Conservation (phyloP, 345 rosid species). For the Arabis alpina region DNA sequence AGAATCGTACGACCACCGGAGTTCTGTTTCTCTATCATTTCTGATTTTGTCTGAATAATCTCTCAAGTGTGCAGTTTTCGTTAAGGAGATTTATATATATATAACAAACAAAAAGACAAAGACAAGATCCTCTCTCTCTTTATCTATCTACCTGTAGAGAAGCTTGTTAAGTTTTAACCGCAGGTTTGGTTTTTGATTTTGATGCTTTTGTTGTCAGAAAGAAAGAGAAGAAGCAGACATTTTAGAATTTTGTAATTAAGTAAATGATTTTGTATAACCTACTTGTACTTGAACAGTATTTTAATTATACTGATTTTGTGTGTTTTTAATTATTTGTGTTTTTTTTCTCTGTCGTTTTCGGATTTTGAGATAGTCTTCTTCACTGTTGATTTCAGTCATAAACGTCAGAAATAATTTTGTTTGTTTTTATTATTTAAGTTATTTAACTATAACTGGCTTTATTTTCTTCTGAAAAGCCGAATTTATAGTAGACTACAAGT, state of each 20-base stretch:
- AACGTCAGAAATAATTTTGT: constrained; percentile 2
- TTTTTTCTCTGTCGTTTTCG: constrained; percentile 25
- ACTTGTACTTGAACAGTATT: constrained; percentile 3
- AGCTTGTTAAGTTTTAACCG: constrained; percentile 50
- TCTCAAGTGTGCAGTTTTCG: constrained; percentile 7
- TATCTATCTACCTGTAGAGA: constrained; percentile 29
- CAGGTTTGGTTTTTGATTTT: constrained; percentile 66
- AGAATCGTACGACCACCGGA: constrained; percentile 61
- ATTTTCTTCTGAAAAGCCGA: constrained; percentile 20
- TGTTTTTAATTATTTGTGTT: neutral
- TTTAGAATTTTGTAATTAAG: constrained; percentile 20
- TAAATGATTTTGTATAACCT: constrained; percentile 18
- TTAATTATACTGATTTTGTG: neutral
- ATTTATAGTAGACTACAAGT: too few relatives aligned
- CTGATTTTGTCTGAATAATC: constrained; percentile 27
- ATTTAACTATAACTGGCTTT: constrained; percentile 10
- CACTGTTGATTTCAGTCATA: constrained; percentile 29
- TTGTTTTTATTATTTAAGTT: too few relatives aligned
- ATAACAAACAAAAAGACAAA: neutral
- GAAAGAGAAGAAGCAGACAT: constrained; percentile 43
- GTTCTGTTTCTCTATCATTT: constrained; percentile 47
- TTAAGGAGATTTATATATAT: too few relatives aligned
- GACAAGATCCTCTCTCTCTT: constrained; percentile 27
- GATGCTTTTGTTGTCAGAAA: constrained; percentile 49
- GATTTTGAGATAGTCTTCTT: constrained; percentile 32